Conservation (phyloP, 2,329 filamentous ascomycete genomes). For the Neoarthrinium moseri region DNA sequence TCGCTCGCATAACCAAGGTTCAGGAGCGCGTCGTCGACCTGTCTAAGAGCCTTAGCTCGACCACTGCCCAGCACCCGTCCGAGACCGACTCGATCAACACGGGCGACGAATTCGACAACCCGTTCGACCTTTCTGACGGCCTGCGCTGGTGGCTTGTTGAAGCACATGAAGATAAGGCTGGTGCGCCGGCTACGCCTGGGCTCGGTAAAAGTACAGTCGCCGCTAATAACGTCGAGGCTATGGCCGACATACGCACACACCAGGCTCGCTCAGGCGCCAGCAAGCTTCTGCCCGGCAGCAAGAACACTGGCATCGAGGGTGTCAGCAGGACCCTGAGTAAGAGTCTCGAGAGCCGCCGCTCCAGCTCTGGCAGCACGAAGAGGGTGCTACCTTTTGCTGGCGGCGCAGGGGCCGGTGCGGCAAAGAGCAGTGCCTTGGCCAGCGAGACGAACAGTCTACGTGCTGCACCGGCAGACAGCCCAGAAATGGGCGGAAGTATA, state of each 20-base stretch:
- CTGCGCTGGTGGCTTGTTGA: slow-evolving; percentile 96
- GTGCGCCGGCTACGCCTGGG: slow-evolving; percentile 87
- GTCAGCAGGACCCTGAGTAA: slow-evolving; percentile 79
- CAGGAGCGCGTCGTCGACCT: slow-evolving; percentile 93
- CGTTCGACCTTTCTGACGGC: slow-evolving; percentile 93
- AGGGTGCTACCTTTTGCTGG: slow-evolving; percentile 63
- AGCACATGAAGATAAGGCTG: slow-evolving; percentile 87
- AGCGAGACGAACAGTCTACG: slow-evolving; percentile 61
- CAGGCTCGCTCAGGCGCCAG: slow-evolving; percentile 39
- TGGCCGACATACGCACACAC: slow-evolving; percentile 65
- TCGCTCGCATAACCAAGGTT: slow-evolving; percentile 86
- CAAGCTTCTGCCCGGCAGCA: slow-evolving; percentile 25
- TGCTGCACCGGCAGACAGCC: slow-evolving; percentile 38
- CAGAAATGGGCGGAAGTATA: slow-evolving; percentile 4
- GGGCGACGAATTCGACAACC: slow-evolving; percentile 85
- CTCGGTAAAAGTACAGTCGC: slow-evolving; percentile 90
- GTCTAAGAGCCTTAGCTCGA: slow-evolving; percentile 66
- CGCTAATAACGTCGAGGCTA: slow-evolving; percentile 81
- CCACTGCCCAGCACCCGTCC: slow-evolving; percentile 35
- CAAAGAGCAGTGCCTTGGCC: slow-evolving; percentile 51
- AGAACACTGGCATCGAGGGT: slow-evolving; percentile 62
- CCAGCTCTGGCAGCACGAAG: slow-evolving; percentile 69
- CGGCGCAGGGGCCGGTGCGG: slow-evolving; percentile 30
- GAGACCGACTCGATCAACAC: slow-evolving; percentile 50
- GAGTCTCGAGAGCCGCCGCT: slow-evolving; percentile 87